phyloP scores from a whole-genome alignment of 2,329 filamentous ascomycete genomes.

The Exophiala xenobiotica region DNA sequence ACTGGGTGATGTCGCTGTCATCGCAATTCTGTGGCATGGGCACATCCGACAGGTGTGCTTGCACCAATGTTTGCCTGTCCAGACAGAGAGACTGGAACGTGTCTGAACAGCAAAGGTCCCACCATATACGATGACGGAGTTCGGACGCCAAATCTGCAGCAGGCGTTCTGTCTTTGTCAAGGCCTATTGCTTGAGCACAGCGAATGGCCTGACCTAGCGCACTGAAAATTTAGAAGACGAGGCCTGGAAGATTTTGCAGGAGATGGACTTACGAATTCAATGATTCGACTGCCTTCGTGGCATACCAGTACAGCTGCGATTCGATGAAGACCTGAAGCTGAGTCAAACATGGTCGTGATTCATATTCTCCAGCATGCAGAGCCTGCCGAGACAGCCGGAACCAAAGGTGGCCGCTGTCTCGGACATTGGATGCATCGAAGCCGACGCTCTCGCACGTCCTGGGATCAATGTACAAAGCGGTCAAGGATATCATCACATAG shows the following conservation, averaged over 20 bases:
- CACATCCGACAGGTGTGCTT: conserved; percentile 28
- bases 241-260: neutral
- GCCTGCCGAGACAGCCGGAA: conserved; percentile 35
- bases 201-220: conserved; percentile 31
- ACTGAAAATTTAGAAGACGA: neutral
- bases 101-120: conserved; percentile 31
- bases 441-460: conserved; percentile 15
- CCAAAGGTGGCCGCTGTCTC: conserved; percentile 33
- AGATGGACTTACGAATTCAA: conserved; percentile 31
- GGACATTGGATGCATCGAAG: conserved; percentile 19
- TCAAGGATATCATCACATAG: conserved; percentile 34
- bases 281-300: conserved; percentile 34
- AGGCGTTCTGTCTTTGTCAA: conserved; percentile 29
- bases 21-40: conserved; percentile 33
- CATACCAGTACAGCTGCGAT: conserved; percentile 37
- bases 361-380: conserved; percentile 33
- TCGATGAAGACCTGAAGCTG: conserved; percentile 35
- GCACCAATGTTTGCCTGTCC: conserved; percentile 31
- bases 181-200: conserved; percentile 31
- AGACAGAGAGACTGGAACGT: conserved; percentile 34
- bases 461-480: conserved; percentile 34
- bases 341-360: conserved; percentile 32
- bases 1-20: conserved; percentile 31
- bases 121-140: conserved; percentile 32
- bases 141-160: conserved; percentile 29